phyloP scores from a whole-genome alignment of 2,329 filamentous ascomycete species.

The Emergomyces africanus region DNA sequence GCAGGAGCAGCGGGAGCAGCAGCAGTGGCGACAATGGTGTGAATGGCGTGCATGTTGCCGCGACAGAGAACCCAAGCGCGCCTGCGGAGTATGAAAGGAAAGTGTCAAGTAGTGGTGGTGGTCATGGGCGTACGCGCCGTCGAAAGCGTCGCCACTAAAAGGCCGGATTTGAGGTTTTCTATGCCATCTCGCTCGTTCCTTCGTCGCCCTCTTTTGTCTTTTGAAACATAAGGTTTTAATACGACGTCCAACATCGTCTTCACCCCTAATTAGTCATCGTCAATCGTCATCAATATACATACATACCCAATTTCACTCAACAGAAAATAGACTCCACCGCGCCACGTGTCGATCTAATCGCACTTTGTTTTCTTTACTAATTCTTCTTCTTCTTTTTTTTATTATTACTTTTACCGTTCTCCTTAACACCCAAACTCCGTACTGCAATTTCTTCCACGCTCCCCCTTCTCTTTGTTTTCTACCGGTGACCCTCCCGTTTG shows the following conservation, averaged over 20 bases:
- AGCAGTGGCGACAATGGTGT: slow-evolving; percentile 8
- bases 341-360: neutral
- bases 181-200: neutral
- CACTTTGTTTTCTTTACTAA: neutral
- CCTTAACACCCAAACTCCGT: neutral
- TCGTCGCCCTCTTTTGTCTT: neutral
- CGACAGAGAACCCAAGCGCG: slow-evolving; percentile 1
- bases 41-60: neutral
- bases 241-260: neutral
- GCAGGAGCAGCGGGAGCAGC: slow-evolving; percentile 5
- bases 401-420: neutral
- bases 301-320: neutral
- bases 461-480: neutral
- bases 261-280: neutral
- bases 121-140: neutral
- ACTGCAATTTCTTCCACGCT: neutral
- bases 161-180: neutral
- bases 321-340: neutral
- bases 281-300: neutral
- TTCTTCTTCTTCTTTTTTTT: neutral
- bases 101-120: neutral
- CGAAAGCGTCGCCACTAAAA: neutral
- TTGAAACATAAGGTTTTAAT: neutral
- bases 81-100: slow-evolving; percentile 15
- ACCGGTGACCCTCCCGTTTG: neutral